Evolutionary conservation across 139 green algal genomes (phyloP).

Genomic region (Desmodesmus armatus): DNA sequence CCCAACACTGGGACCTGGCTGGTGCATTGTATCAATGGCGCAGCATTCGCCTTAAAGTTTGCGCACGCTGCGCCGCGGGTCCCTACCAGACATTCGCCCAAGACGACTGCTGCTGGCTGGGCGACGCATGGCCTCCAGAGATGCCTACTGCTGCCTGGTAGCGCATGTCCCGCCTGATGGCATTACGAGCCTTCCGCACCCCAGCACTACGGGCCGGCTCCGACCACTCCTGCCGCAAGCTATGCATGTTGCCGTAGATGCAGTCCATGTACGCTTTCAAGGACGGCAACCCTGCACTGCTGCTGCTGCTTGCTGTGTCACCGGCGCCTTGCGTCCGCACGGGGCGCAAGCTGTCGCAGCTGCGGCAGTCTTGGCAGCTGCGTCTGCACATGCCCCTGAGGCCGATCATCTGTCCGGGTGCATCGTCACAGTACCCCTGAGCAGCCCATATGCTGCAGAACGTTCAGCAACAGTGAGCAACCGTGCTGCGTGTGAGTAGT

Average conservation of each 20-base stretch:
- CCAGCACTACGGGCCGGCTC: not conserved
- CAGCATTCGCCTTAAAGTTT: too few relatives aligned
- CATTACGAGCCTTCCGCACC: slow-evolving; percentile 1
- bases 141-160: not conserved
- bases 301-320: not conserved
- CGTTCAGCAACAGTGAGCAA: not conserved
- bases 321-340: not conserved
- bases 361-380: slow-evolving; percentile 12
- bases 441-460: slow-evolving; percentile 24
- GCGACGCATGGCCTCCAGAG: too few relatives aligned
- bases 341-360: not conserved
- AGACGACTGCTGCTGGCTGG: too few relatives aligned
- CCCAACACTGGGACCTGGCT: too few relatives aligned
- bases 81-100: too few relatives aligned
- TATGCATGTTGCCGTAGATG: slow-evolving; percentile 36
- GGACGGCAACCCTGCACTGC: not conserved
- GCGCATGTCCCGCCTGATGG: slow-evolving; percentile 11
- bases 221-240: slow-evolving; percentile 4
- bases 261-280: slow-evolving; percentile 10
- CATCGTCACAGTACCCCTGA: slow-evolving; percentile 30
- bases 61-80: too few relatives aligned
- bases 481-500: not conserved
- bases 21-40: too few relatives aligned
- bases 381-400: not conserved
- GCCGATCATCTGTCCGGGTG: not conserved